Conservation (phyloP, 176 grass and related monocot species). For the Carex kokanica region DNA sequence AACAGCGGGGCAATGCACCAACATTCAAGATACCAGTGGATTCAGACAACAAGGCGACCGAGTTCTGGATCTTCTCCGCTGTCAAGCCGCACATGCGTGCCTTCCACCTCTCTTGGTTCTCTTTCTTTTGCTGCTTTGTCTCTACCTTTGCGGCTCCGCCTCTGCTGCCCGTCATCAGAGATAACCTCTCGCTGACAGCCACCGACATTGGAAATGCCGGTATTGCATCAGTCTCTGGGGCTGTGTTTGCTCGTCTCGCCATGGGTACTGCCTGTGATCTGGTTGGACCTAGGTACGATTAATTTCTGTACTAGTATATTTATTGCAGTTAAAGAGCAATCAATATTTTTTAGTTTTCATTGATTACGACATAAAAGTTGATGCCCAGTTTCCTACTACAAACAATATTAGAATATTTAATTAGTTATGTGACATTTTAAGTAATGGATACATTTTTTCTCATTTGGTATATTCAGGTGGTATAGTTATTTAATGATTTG, state of each 20-base stretch:
- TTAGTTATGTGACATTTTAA: not conserved
- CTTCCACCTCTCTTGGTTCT: slow-evolving; percentile 96
- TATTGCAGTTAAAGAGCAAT: not conserved
- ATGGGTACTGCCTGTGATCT: slow-evolving; percentile 96
- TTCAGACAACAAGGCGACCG: slow-evolving; percentile 75
- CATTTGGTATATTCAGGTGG: not conserved
- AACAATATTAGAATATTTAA: not conserved
- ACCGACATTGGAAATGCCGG: slow-evolving; percentile 93
- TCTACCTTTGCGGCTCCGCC: slow-evolving; percentile 86
- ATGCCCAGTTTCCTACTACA: not conserved
- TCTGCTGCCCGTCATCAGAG: slow-evolving; percentile 76
- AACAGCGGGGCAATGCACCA: not conserved
- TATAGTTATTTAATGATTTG: not conserved
- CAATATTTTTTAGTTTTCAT: not conserved
- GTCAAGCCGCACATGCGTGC: slow-evolving; percentile 67
- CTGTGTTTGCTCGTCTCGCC: slow-evolving; percentile 75
- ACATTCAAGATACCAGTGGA: slow-evolving; percentile 77
- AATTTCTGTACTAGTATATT: not conserved
- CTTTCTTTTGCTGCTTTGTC: slow-evolving; percentile 96
- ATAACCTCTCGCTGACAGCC: slow-evolving; percentile 66
- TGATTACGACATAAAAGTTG: not conserved
- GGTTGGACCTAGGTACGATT: slow-evolving; percentile 44
- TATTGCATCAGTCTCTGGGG: slow-evolving; percentile 83
- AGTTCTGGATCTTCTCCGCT: slow-evolving; percentile 87
- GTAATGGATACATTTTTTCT: not conserved